Conservation (phyloP, 352 stramenopile species). For the Globisporangium polare region DNA sequence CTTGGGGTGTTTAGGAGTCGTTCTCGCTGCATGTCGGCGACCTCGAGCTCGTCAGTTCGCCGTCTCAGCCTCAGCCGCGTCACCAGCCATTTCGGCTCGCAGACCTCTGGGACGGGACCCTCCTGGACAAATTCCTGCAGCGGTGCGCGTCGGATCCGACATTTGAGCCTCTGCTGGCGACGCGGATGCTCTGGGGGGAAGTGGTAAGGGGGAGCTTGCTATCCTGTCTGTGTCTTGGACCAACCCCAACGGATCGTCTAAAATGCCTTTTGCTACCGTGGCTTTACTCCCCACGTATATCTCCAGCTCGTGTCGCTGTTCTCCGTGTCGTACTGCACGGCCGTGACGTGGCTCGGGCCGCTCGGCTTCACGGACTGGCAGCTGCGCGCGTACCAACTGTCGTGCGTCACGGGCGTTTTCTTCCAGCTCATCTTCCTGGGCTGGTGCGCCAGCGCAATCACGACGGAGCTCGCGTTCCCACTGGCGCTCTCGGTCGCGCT, state of each 20-base stretch:
- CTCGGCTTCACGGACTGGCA: conserved; percentile 54
- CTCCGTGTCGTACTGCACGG: conserved; percentile 33
- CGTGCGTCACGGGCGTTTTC: conserved; percentile 28
- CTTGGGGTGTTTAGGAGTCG: neutral
- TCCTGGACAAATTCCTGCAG: conserved; percentile 20
- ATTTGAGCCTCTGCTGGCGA: conserved; percentile 25
- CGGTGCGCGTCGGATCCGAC: conserved; percentile 25
- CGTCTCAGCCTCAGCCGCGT: neutral
- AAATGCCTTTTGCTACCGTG: neutral
- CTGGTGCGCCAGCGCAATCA: conserved; percentile 22
- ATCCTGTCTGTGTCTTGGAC: neutral
- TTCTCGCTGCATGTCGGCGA: conserved; percentile 5
- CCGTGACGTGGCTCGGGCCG: conserved; percentile 45
- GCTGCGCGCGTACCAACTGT: conserved; percentile 30
- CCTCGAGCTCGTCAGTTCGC: neutral
- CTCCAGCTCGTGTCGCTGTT: conserved; percentile 45
- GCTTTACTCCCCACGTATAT: neutral
- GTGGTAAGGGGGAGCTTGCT: conserved; percentile 16
- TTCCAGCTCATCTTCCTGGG: conserved; percentile 38
- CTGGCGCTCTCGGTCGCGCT: conserved; percentile 25
- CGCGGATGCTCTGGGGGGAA: conserved; percentile 35
- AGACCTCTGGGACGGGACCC: conserved; percentile 21
- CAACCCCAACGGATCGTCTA: neutral
- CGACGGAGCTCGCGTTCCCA: conserved; percentile 29
- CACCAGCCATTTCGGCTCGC: neutral